Conservation (phyloP, 129 eudicot genomes). For the Escallonia rubra region DNA sequence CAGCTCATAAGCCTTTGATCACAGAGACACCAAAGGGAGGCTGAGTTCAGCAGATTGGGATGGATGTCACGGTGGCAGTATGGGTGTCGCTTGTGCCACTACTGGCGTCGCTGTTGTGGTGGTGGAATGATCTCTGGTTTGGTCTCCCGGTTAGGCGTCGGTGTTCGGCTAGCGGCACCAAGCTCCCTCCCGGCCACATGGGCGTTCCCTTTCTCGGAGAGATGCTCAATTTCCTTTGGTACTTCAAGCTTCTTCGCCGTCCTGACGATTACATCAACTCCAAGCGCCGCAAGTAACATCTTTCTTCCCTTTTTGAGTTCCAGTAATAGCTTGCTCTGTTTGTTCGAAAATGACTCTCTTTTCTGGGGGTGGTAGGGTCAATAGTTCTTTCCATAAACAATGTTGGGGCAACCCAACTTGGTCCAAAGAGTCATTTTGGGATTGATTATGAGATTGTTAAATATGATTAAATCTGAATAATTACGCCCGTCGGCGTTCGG, state of each 20-base stretch:
- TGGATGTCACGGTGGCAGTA: too few relatives aligned
- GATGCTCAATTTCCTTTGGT: constrained; percentile 19
- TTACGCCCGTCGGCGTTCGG: too few relatives aligned
- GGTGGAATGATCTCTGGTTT: constrained; percentile 20
- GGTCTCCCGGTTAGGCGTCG: neutral
- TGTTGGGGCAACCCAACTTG: too few relatives aligned
- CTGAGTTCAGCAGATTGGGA: neutral
- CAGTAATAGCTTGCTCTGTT: too few relatives aligned
- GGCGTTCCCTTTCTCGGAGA: constrained; percentile 25
- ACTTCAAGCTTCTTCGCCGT: constrained; percentile 15
- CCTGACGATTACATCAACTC: constrained; percentile 28
- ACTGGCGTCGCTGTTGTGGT: constrained; percentile 16
- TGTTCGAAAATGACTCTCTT: too few relatives aligned
- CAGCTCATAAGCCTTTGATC: too few relatives aligned
- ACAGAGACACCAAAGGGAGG: neutral
- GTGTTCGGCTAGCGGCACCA: neutral
- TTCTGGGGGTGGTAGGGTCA: too few relatives aligned
- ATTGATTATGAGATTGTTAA: too few relatives aligned
- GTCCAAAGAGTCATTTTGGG: too few relatives aligned
- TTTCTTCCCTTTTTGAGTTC: too few relatives aligned
- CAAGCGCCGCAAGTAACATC: constrained; percentile 12
- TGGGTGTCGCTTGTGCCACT: neutral
- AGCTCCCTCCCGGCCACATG: constrained; percentile 27
- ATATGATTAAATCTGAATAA: too few relatives aligned
- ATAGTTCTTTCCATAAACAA: too few relatives aligned